Evolutionary conservation across 2,329 filamentous ascomycete genomes (phyloP), one percentile per base, ranked within the genome.

Genomic region (Curvularia verruculosa): DNA sequence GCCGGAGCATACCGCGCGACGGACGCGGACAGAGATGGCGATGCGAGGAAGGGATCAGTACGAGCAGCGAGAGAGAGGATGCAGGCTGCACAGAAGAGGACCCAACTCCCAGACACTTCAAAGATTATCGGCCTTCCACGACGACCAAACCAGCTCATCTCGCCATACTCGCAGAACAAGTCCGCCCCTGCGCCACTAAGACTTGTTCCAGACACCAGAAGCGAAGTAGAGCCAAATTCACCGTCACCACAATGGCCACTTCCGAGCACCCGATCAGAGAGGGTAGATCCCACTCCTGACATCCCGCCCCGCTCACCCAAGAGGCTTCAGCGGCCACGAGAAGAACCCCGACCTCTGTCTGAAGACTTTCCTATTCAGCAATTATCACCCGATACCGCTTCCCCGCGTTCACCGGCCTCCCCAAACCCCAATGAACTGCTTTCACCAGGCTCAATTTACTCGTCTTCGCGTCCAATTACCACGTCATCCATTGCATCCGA

Each of bases 191-290:
- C 60, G 50, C 60, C 60, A 45, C 61, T 61, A 36, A 50, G 56
- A 19, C 55, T 66, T 7, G 64, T 64, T 18, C 61, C 63, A 21
- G 61, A 61, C 5, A 60, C 29, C 18, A 64, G 60, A 48, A 59
- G 54, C 18, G 54, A 64, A 39, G 51, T 37, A 44, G 51, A 60
- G 21, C 56, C 63, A 15, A 52, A 61, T 5, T 71, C 77, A 9
- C 77, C 77, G 49, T 71, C 74, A 57, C 75, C 77, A 36, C 77
- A 80, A 68, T 82, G 81, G 81, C 80, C 81, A 47, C 70, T 82
- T 9, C 71, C 77, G n/a, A 73, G 77, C 60, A 70, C 73, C 46
- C 55, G 68, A 31, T 59, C 66, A n/a, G 58, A 62, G 34, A 60
- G 64, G 24, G 52, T 65, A 24, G 71, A 67, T 7, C 63, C 69